A percentile compares a stretch with the other conserved stretches of the same genome.
These are phyloP conservation scores for Collybiopsis confluens DNA, from an alignment of 768 basidiomycete genomes.

Conservation along the genomic window DNA sequence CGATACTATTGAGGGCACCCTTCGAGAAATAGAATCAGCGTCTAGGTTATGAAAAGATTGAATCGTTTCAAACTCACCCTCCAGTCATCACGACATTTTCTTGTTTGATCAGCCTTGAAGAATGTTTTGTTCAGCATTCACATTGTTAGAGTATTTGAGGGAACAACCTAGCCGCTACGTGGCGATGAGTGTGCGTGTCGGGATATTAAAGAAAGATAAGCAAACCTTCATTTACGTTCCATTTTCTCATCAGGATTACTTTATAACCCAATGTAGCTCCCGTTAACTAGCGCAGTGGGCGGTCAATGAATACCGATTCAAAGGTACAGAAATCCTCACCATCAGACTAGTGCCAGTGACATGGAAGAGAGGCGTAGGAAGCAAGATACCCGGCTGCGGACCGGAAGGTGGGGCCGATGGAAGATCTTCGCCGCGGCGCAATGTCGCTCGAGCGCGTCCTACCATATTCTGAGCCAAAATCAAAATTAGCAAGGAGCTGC, in stretches of 20 bases:
- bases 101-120: constrained; percentile 1
- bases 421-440: neutral
- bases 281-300: neutral
- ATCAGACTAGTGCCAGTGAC: constrained; percentile 4
- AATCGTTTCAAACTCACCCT: too few relatives aligned
- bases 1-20: constrained; percentile 1
- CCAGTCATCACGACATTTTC: neutral
- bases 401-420: neutral
- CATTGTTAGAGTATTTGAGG: neutral
- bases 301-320: neutral
- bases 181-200: neutral
- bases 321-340: neutral
- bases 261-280: neutral
- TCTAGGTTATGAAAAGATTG: too few relatives aligned
- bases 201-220: neutral
- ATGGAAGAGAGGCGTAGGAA: constrained; percentile 5
- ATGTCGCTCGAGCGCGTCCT: neutral
- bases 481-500: neutral
- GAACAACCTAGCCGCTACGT: neutral
- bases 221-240: constrained; percentile 1
- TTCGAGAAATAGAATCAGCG: neutral
- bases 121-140: neutral
- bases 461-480: neutral
- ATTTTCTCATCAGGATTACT: constrained; percentile 4
- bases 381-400: neutral